phyloP scores from a whole-genome alignment of 352 stramenopile species.

The Globisporangium cystogenes region DNA sequence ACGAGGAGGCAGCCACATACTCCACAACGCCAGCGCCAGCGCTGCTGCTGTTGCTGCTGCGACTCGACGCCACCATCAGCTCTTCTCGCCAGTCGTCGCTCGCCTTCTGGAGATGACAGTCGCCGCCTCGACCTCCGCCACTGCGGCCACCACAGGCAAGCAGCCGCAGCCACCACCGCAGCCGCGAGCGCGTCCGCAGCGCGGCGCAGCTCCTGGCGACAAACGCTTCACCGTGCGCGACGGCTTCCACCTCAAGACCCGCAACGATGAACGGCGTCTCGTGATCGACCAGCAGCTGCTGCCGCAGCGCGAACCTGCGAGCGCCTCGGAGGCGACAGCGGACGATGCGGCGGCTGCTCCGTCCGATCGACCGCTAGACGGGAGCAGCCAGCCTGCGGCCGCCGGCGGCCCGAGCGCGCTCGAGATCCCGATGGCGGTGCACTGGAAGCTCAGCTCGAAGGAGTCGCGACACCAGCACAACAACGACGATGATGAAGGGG shows the following conservation, averaged over 20 bases:
- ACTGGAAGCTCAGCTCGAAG: constrained; percentile 3
- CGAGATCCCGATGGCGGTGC: background rate
- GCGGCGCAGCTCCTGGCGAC: background rate
- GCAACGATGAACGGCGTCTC: constrained; percentile 38
- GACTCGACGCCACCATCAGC: background rate
- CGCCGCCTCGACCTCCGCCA: background rate
- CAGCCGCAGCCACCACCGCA: constrained; percentile 3
- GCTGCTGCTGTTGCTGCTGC: background rate
- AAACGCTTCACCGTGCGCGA: constrained; percentile 63
- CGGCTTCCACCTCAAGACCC: constrained; percentile 61
- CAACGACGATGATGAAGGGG: background rate
- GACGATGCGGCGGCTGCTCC: background rate
- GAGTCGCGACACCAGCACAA: background rate
- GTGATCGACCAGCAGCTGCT: constrained; percentile 36
- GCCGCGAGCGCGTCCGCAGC: background rate
- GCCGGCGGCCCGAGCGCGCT: background rate
- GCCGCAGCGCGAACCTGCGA: background rate
- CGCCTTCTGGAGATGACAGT: background rate
- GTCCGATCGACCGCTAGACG: background rate
- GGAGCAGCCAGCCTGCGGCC: background rate
- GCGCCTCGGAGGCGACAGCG: background rate
- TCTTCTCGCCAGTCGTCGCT: too few species aligned
- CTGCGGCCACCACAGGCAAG: background rate
- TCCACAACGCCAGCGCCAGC: background rate
- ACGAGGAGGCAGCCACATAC: background rate